Percentiles rank a stretch among this genome's conserved stretches.
These are phyloP conservation scores for Globisporangium nodosum DNA, from an alignment of 352 stramenopile species.

Conservation along the genomic window DNA sequence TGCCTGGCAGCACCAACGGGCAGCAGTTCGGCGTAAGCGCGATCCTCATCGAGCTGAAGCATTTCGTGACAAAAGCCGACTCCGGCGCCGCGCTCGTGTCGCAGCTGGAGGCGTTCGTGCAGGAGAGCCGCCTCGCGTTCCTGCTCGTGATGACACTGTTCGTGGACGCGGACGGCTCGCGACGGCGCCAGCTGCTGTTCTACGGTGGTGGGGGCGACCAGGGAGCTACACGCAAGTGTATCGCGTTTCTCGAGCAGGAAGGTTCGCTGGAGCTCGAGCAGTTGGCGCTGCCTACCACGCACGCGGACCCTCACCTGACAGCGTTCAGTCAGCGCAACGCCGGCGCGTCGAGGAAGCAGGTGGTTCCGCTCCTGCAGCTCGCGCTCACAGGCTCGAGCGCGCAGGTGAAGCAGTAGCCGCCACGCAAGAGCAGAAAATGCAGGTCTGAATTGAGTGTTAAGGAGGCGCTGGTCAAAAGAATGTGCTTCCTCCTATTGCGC, in stretches of 20 bases:
- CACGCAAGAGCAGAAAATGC: not conserved
- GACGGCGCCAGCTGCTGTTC: constrained; percentile 59
- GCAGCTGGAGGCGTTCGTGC: constrained; percentile 31
- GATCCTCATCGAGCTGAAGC: constrained; percentile 48
- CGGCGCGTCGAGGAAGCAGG: constrained; percentile 65
- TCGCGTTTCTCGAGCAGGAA: constrained; percentile 30
- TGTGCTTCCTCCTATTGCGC: not conserved
- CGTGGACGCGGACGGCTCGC: constrained; percentile 28
- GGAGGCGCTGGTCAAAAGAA: not conserved
- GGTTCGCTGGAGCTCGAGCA: constrained; percentile 35
- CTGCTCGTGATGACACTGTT: constrained; percentile 71
- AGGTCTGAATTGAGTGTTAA: not conserved
- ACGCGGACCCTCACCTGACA: constrained; percentile 22
- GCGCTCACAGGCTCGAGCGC: constrained; percentile 19
- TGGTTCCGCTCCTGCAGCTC: constrained; percentile 59
- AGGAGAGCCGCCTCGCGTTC: constrained; percentile 48
- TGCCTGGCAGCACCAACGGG: constrained; percentile 3
- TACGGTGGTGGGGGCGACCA: constrained; percentile 25
- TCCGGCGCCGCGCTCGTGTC: constrained; percentile 20
- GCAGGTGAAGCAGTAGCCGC: not conserved
- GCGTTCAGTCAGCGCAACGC: constrained; percentile 61
- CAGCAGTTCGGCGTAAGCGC: constrained; percentile 55
- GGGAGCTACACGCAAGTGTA: constrained; percentile 21
- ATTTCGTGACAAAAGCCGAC: constrained; percentile 42
- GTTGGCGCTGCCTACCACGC: constrained; percentile 24